A percentile compares a stretch with the other conserved stretches of the same genome.
These are phyloP conservation scores for Stropharia rugosoannulata DNA, from an alignment of 768 basidiomycete genomes.

Conservation along the genomic window DNA sequence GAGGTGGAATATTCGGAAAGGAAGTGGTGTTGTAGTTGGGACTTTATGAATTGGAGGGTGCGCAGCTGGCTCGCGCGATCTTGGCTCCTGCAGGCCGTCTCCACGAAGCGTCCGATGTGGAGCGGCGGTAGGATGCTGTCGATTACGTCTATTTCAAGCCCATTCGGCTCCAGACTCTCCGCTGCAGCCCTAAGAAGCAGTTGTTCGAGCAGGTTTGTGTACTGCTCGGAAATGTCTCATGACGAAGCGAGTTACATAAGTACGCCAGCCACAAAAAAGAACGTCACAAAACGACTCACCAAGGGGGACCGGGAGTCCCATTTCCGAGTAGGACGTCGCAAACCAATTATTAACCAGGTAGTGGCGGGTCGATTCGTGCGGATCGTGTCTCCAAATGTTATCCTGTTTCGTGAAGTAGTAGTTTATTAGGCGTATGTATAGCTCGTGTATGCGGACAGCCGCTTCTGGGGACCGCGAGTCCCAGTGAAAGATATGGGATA, in stretches of 20 bases:
- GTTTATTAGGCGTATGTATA: not conserved
- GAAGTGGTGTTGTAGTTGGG: not conserved
- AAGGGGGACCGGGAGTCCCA: not conserved
- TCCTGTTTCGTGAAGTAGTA: not conserved
- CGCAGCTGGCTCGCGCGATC: not conserved
- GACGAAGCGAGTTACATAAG: not conserved
- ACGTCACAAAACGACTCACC: not conserved
- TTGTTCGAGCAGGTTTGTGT: not conserved
- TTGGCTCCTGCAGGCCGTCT: not conserved
- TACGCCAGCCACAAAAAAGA: no score
- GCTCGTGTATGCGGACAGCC: not conserved
- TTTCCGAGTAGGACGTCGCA: not conserved
- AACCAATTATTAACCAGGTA: not conserved
- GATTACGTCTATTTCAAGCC: not conserved
- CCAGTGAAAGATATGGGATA: not conserved
- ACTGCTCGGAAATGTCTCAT: not conserved
- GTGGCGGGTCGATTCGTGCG: not conserved
- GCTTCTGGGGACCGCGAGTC: not conserved
- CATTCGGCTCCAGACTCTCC: not conserved
- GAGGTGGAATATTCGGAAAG: not conserved
- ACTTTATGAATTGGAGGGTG: not conserved
- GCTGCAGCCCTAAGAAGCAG: not conserved
- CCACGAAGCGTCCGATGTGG: not conserved
- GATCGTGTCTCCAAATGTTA: not conserved
- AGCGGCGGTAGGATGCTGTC: not conserved